phyloP scores from a whole-genome alignment of 306 rosid species.

The Elaeagnus macrophylla region DNA sequence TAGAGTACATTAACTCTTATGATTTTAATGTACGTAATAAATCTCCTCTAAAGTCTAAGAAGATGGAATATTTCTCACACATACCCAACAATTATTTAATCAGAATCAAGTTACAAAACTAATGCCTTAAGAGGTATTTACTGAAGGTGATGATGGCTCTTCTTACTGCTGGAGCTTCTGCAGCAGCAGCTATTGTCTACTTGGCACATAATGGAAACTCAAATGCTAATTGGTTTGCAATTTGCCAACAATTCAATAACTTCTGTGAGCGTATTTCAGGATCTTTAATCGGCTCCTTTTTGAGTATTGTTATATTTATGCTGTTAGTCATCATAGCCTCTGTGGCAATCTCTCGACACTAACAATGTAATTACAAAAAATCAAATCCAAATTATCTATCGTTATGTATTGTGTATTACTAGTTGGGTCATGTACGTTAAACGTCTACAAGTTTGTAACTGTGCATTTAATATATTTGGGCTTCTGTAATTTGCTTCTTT shows the following conservation, averaged over 20 bases:
- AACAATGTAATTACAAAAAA: not conserved
- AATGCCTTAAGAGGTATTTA: not conserved
- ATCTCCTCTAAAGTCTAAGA: too few relatives aligned
- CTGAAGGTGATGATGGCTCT: slow-evolving; percentile 48
- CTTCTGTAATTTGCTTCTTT: too few relatives aligned
- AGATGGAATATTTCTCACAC: too few relatives aligned
- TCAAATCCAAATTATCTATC: too few relatives aligned
- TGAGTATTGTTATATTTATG: slow-evolving; percentile 22
- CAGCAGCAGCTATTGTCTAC: slow-evolving; percentile 41
- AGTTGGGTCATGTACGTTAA: too few relatives aligned
- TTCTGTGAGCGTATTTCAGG: slow-evolving; percentile 44
- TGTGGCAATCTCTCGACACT: slow-evolving; percentile 34
- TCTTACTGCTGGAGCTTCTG: slow-evolving; percentile 40
- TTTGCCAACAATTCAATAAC: slow-evolving; percentile 42
- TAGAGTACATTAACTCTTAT: too few relatives aligned
- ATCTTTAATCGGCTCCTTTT: slow-evolving; percentile 43
- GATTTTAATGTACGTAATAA: too few relatives aligned
- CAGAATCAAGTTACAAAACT: not conserved
- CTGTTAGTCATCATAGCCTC: slow-evolving; percentile 34
- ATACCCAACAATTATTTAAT: not conserved
- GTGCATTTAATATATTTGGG: too few relatives aligned
- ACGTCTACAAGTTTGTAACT: too few relatives aligned
- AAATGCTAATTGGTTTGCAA: slow-evolving; percentile 38
- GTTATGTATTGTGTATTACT: too few relatives aligned
- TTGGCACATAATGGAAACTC: slow-evolving; percentile 51